Evolutionary conservation across 1,284 basidiomycete species (phyloP).

Genomic region (Ganoderma sinense): DNA sequence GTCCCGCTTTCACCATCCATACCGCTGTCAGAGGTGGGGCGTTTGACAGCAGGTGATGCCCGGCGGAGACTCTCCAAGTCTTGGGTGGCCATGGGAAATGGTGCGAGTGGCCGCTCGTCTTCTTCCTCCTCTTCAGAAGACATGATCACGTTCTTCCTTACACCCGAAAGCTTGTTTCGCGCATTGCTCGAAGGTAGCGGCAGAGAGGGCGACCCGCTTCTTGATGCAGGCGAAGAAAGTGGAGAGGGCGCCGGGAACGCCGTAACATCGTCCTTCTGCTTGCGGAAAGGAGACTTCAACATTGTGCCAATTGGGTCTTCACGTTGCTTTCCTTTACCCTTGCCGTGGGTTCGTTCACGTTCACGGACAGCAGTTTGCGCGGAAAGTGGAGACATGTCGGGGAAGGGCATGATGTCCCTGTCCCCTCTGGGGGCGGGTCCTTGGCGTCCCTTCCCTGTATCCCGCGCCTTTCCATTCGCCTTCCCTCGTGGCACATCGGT

Average conservation of each 20-base stretch:
- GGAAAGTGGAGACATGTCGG: constrained; percentile 7
- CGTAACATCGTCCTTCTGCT: not conserved
- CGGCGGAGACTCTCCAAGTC: constrained; percentile 46
- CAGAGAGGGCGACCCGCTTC: constrained; percentile 12
- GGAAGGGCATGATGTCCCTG: constrained; percentile 12
- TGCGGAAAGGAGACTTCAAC: constrained; percentile 14
- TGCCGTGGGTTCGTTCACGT: not conserved
- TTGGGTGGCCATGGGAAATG: constrained; percentile 62
- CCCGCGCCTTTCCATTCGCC: not conserved
- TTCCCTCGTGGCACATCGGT: constrained; percentile 2
- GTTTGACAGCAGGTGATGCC: constrained; percentile 42
- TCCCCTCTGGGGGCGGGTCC: not conserved
- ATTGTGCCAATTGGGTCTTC: constrained; percentile 11
- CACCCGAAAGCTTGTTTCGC: constrained; percentile 6
- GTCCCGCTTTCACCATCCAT: constrained; percentile 36
- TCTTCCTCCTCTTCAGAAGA: constrained; percentile 26
- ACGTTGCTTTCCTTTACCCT: constrained; percentile 11
- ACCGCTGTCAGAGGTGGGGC: constrained; percentile 42
- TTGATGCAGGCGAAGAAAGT: constrained; percentile 23
- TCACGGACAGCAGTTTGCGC: not conserved
- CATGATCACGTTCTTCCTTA: constrained; percentile 13
- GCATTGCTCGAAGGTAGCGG: not conserved
- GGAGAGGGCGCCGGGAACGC: constrained; percentile 27
- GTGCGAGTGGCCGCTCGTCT: constrained; percentile 35
- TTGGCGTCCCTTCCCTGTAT: constrained; percentile 4